These are phyloP conservation scores for Saxispiralis lemnorum DNA, from an alignment of 495 filamentous ascomycete genomes.

Conservation along the genomic window DNA sequence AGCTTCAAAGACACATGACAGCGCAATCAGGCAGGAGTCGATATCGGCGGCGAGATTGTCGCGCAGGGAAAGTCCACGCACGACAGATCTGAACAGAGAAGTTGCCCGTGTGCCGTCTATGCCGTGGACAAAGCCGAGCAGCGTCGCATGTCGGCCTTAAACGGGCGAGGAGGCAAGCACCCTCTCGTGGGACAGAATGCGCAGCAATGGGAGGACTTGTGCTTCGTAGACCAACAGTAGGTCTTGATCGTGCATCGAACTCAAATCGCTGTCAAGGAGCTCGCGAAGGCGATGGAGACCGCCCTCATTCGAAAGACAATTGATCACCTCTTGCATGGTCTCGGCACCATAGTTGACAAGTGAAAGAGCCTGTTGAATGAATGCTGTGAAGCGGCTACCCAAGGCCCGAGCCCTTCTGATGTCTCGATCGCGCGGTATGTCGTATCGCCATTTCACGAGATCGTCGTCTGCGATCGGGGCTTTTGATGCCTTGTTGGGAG, in stretches of 20 bases:
- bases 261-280: slow-evolving; percentile 16
- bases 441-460: slow-evolving; percentile 1
- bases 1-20: not conserved
- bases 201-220: slow-evolving; percentile 34
- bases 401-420: not conserved
- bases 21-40: not conserved
- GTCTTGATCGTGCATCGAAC: slow-evolving; percentile 15
- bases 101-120: slow-evolving; percentile 29
- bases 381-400: not conserved
- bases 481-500: not conserved
- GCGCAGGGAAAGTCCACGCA: slow-evolving; percentile 6
- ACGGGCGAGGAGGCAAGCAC: slow-evolving; percentile 36
- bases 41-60: slow-evolving; percentile 5
- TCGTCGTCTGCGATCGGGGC: not conserved
- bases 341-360: not conserved
- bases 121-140: slow-evolving; percentile 41
- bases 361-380: slow-evolving; percentile 2
- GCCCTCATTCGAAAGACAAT: slow-evolving; percentile 2
- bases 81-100: slow-evolving; percentile 23
- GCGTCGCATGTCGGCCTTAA: slow-evolving; percentile 36
- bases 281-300: slow-evolving; percentile 12
- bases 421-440: not conserved
- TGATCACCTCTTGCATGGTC: slow-evolving; percentile 4
- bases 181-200: slow-evolving; percentile 33
- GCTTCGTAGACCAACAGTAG: slow-evolving; percentile 19